A percentile compares a stretch with the other conserved stretches of the same genome.
Conservation (phyloP, 306 rosid species). For the Malus sylvestris region DNA sequence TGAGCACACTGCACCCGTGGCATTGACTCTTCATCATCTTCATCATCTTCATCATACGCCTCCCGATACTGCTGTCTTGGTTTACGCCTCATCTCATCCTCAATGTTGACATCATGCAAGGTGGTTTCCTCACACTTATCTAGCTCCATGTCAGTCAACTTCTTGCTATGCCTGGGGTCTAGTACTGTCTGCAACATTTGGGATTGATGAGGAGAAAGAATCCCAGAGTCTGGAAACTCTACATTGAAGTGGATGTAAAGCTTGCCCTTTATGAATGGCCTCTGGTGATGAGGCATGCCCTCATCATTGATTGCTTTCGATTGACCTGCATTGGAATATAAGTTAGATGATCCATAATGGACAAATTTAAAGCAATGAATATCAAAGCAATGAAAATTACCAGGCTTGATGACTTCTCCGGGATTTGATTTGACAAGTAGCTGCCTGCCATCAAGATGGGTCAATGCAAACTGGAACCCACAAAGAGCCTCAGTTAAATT, state of each 20-base stretch:
- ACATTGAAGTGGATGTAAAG: slow-evolving; percentile 56
- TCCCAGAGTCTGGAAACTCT: slow-evolving; percentile 50
- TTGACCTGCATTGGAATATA: slow-evolving; percentile 34
- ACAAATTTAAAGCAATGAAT: not conserved
- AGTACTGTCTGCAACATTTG: slow-evolving; percentile 31
- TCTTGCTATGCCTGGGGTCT: slow-evolving; percentile 32
- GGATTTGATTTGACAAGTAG: slow-evolving; percentile 75
- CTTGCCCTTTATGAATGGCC: slow-evolving; percentile 61
- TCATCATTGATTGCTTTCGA: slow-evolving; percentile 60
- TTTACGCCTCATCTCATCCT: slow-evolving; percentile 55
- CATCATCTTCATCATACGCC: slow-evolving; percentile 53
- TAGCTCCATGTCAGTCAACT: slow-evolving; percentile 45
- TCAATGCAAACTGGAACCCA: slow-evolving; percentile 62
- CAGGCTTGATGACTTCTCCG: slow-evolving; percentile 78
- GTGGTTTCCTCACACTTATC: slow-evolving; percentile 62
- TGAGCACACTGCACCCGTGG: slow-evolving; percentile 65
- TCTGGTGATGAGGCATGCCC: slow-evolving; percentile 62
- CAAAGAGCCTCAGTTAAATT: slow-evolving; percentile 65
- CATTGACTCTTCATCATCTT: slow-evolving; percentile 34
- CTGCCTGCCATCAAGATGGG: slow-evolving; percentile 79
- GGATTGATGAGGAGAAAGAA: slow-evolving; percentile 43
- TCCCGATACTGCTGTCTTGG: slow-evolving; percentile 42
- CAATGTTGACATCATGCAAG: slow-evolving; percentile 54
- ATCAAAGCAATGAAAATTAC: slow-evolving; percentile 27
- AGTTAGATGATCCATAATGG: not conserved